phyloP scores from a whole-genome alignment of 2,329 filamentous ascomycete species.

The Arthrobotrys sphaeroides region DNA sequence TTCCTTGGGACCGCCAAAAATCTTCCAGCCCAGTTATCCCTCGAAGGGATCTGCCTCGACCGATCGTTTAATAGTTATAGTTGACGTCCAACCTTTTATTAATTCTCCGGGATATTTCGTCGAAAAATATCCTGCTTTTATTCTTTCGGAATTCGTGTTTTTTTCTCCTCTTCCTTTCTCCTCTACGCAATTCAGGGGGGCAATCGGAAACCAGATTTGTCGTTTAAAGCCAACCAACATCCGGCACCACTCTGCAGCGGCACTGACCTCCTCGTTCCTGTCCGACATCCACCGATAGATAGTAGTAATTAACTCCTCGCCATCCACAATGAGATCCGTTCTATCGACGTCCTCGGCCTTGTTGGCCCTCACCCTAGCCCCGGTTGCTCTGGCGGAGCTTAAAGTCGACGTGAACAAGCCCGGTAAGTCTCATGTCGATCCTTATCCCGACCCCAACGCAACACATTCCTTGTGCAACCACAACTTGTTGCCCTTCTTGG shows the following conservation, averaged over 20 bases:
- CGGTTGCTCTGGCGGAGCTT: constrained; percentile 9
- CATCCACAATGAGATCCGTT: constrained; percentile 34
- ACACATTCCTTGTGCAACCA: constrained; percentile 24
- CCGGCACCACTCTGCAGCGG: constrained; percentile 11
- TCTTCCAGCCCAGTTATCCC: constrained; percentile 14
- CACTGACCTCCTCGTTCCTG: not conserved
- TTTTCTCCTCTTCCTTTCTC: constrained; percentile 13
- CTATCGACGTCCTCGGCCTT: constrained; percentile 19
- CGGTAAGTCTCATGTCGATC: constrained; percentile 39
- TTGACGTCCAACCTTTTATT: not conserved
- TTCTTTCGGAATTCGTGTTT: constrained; percentile 4
- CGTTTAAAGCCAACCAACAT: constrained; percentile 10
- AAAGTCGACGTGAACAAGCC: constrained; percentile 27
- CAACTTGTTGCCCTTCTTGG: not conserved
- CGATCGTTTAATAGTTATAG: constrained; percentile 14
- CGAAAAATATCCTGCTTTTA: not conserved
- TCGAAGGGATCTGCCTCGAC: constrained; percentile 24
- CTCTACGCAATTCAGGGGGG: constrained; percentile 21
- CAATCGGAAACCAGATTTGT: constrained; percentile 5
- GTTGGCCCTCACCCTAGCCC: constrained; percentile 34
- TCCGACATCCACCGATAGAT: constrained; percentile 12
- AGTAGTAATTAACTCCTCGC: not conserved
- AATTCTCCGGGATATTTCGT: constrained; percentile 20
- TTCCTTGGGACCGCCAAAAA: not conserved
- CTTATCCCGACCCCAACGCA: constrained; percentile 13